A percentile compares a stretch with the other conserved stretches of the same genome.
Conservation (phyloP, 1,284 basidiomycete genomes). For the Tylopilus orsonianus region DNA sequence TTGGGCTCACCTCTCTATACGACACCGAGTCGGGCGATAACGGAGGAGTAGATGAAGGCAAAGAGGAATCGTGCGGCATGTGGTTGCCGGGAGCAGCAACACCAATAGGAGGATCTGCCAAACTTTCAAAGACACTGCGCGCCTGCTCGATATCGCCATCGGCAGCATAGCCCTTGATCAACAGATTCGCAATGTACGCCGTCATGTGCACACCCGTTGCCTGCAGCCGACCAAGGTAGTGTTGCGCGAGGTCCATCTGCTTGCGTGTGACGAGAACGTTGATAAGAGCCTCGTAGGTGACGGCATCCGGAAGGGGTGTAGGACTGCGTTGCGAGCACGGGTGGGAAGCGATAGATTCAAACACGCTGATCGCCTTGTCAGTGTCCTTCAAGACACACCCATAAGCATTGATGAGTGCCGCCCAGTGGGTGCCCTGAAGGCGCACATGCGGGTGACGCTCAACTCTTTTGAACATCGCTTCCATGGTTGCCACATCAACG, state of each 20-base stretch:
- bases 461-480: slow-evolving; percentile 69
- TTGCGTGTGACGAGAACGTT: slow-evolving; percentile 83
- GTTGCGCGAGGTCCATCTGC: slow-evolving; percentile 76
- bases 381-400: slow-evolving; percentile 83
- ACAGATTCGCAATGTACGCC: slow-evolving; percentile 92
- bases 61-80: slow-evolving; percentile 55
- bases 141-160: slow-evolving; percentile 71
- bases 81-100: slow-evolving; percentile 91
- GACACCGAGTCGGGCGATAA: slow-evolving; percentile 55
- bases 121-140: slow-evolving; percentile 79
- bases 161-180: slow-evolving; percentile 88
- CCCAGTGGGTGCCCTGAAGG: slow-evolving; percentile 88
- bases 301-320: slow-evolving; percentile 67
- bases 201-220: slow-evolving; percentile 79
- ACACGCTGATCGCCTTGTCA: slow-evolving; percentile 73
- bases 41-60: slow-evolving; percentile 11
- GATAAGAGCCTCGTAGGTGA: slow-evolving; percentile 90
- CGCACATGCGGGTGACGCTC: slow-evolving; percentile 50
- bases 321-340: slow-evolving; percentile 39
- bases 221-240: slow-evolving; percentile 67
- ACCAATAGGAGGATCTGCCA: slow-evolving; percentile 84
- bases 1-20: slow-evolving; percentile 79
- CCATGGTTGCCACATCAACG: slow-evolving; percentile 75
- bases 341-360: slow-evolving; percentile 70
- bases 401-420: slow-evolving; percentile 87